Evolutionary conservation across 2,329 filamentous ascomycete genomes (phyloP), one percentile per base, ranked within the genome.

Genomic region (Kalmusia sp.): DNA sequence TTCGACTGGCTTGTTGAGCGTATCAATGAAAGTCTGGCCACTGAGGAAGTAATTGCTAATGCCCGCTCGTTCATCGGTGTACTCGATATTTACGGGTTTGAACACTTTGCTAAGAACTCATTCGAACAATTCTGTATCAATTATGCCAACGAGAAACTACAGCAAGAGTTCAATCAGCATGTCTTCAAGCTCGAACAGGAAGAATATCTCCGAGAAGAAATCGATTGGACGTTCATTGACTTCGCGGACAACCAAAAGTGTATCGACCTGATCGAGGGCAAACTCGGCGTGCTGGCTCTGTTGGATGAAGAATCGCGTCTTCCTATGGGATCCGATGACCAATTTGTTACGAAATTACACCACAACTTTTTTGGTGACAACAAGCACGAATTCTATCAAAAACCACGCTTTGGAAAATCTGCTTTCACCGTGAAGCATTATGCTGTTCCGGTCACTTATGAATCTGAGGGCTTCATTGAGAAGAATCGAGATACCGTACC

Each of bases 61-160:
- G 92, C 96, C 51, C 85, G 82, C 50, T 93, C 91, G 2, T 99
- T 99, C 76, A 99, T 99, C 67, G 95, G 95, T 75, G 95, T 99
- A 41, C 85, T 99, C 60, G 95, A 99, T 91, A 99, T 99, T 64
- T 98, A 98, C 76, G 93, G 93, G 59, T 99, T 99, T 71, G 95
- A 99, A 76, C 95, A 98, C 77, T 99, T 99, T 70, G 93, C 95
- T 58, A 98, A 97, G 82, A 99, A 99, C 80, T 99, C 95, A 0
- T 99, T 99, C 68, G 95, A 99, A 75, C 95, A 99, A 75, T 99
- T 99, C 77, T 99, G 95, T 79, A 99, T 99, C 84, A 99, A 99
- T 78, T 99, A 99, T 70, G 95, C 95, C 77, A 99, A 99, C 76
- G 95, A 99, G 78, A 99, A 99, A 78, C 81, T 99, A 49, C 95